Base-by-base conservation (phyloP, 2,329 filamentous ascomycete genomes). In the Paecilomyces variotii region DNA sequence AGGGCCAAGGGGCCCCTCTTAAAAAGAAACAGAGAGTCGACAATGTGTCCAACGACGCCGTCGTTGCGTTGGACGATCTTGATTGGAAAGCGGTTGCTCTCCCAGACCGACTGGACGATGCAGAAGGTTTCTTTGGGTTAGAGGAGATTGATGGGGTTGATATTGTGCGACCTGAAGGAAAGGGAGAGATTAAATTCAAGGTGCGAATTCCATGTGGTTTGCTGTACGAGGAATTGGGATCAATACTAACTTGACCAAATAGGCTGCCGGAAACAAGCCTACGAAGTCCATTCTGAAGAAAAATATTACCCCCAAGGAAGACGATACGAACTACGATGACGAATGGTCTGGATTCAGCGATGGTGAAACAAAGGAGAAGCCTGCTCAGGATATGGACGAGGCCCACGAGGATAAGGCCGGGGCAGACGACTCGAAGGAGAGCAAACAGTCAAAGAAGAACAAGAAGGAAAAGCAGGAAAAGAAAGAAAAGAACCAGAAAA, bases 121-220 rank as follows among this genome's bases (percentile, higher is more conserved):
- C 90, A n/a, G 91, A 95, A 63, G 94, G 94, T 0, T 97, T 99
- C 72, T 95, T 87, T 67, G 91, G 90, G 0, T 77, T 99, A 1
- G 91, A 99, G 68, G 92, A 97, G 68, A 87, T 97, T 53, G 90
- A 96, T 14, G 91, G 90, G 56, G 90, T 99, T 1, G 89, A 96
- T 30, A 81, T 99, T n/a, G 79, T 96, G 50, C 84, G 82, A 61
- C 76, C 80, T 26, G 80, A 87, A 30, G 85, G 85, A 6, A 76
- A 80, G 56, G 80, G 77, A 35, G 66, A 74, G 39, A 57, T 79
- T 49, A 69, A 71, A 57, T 79, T 78, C 62, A 74, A 74, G 71
- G 77, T 77, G 69, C 12, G 50, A 52, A 28, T 52, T 10, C n/a
- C 7, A 25, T 52, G 9, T 5, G 3, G 10, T 10, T 26, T 26